Evolutionary conservation across 2,329 filamentous ascomycete genomes (phyloP), one percentile per base, ranked within the genome.

Genomic region (Penicillium janthinellum): DNA sequence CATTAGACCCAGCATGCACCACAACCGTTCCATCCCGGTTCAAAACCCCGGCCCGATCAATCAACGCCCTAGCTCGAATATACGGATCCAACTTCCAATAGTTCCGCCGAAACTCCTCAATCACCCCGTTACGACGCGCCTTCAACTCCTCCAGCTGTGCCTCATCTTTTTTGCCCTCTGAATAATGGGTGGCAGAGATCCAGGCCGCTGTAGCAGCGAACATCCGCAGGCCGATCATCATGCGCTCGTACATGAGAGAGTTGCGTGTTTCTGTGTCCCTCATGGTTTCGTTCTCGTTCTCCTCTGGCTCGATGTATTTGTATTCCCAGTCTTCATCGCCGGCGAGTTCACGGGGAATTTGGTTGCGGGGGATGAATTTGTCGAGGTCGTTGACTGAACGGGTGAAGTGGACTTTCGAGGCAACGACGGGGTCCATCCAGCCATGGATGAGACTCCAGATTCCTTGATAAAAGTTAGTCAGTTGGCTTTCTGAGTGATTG

Each of bases 381-480:
- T 89, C 84, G 52, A 98, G 81, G 54, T 96, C 93, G 57, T 88
- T 84, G 54, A 87, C 80, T 64, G 86, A 90, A 70, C 91, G 93
- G 58, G 90, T 93, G 75, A 97, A 96, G 75, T 96, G 88, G 11
- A 98, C 89, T 77, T 98, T 98, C 71, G 86, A 84, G 28, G 94
- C 94, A 22, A 98, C 93, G 5, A 98, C 93, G 1, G 94, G 94
- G 74, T 98, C 94, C 41, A 98, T 85, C 93, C 93, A 97, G 63
- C 92, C 91, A 61, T 86, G 88, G 72, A 98, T 96, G 64, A 98
- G 90, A 75, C 87, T 92, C 94, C 93, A 97, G 64, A 97, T 90
- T 11, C 90, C 90, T 90, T 34, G 22, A 2, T 22, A 4, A 10
- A 14, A 17, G 22, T n/a, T 17, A 28, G 57, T 28, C 31, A 42